Conservation (phyloP, 2,329 filamentous ascomycete genomes). For the Colletotrichum paranaense region DNA sequence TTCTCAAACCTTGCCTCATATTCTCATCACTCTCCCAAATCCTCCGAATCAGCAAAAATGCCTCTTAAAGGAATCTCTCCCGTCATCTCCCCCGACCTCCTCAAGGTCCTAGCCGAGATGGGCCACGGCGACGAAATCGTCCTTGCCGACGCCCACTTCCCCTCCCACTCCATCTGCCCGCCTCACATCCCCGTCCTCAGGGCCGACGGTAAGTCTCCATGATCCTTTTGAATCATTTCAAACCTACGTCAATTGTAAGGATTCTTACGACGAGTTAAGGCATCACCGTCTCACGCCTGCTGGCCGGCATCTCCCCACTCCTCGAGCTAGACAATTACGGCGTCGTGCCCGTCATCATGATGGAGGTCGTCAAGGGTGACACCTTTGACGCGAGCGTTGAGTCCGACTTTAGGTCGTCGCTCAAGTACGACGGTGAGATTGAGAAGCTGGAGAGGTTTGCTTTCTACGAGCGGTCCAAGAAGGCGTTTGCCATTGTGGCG, state of each 20-base stretch:
- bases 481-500: conserved; percentile 23
- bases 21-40: background rate
- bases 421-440: conserved; percentile 26
- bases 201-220: conserved; percentile 17
- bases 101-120: conserved; percentile 35
- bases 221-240: too few relatives aligned
- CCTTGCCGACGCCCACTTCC: conserved; percentile 31
- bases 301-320: conserved; percentile 27
- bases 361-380: conserved; percentile 34
- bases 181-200: conserved; percentile 28
- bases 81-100: conserved; percentile 31
- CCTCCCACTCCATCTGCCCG: conserved; percentile 31
- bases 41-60: background rate
- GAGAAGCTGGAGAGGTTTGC: conserved; percentile 32
- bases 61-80: conserved; percentile 29
- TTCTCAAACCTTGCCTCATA: background rate
- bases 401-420: conserved; percentile 19
- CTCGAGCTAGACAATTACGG: conserved; percentile 32
- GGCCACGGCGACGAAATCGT: conserved; percentile 32
- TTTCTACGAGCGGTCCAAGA: conserved; percentile 30
- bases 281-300: conserved; percentile 29
- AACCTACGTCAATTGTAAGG: too few relatives aligned
- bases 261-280: background rate
- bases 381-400: conserved; percentile 29
- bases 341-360: conserved; percentile 32